These are phyloP conservation scores for peach (Prunus persica) DNA, from an alignment of 306 rosid species.

Conservation along the genomic window Prunus_persica_NCBIv2 NC_034009.1:24254001-24254500, in stretches of 20 bases:
- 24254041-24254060: constrained; percentile 52
- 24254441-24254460: constrained; percentile 67
- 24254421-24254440: constrained; percentile 52
- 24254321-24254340: constrained; percentile 42
- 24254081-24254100: constrained; percentile 42
- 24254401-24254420: constrained; percentile 51
- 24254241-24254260: neutral
- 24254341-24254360: constrained; percentile 22
- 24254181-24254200: neutral
- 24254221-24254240: constrained; percentile 14
- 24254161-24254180: constrained; percentile 2
- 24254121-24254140: constrained; percentile 43
- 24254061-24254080: constrained; percentile 40
- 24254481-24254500: constrained; percentile 49
- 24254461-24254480: constrained; percentile 49
- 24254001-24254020: constrained; percentile 42
- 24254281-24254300: constrained; percentile 46
- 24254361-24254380: constrained; percentile 7
- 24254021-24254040: constrained; percentile 58
- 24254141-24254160: constrained; percentile 47
- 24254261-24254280: constrained; percentile 24
- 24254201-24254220: neutral
- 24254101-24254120: constrained; percentile 45
- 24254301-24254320: constrained; percentile 53
- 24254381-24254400: constrained; percentile 60